A percentile compares a stretch with the other conserved stretches of the same genome.
Evolutionary conservation across 1,284 basidiomycete genomes (phyloP).

Genomic region (Pulchroboletus neoregius): DNA sequence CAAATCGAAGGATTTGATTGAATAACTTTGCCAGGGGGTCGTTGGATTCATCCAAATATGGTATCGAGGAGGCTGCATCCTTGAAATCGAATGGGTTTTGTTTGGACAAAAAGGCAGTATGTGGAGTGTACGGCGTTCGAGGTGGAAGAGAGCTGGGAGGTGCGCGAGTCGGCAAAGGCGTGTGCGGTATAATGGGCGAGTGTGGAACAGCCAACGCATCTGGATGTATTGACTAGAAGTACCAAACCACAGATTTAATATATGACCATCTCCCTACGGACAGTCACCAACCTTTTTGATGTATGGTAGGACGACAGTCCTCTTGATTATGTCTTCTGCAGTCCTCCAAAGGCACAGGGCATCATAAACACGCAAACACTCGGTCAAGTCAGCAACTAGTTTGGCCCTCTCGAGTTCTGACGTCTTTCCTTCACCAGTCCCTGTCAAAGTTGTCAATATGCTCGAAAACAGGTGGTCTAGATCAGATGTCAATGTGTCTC

Average conservation of each 20-base stretch:
- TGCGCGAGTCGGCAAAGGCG: conserved; percentile 37
- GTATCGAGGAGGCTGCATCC: conserved; percentile 33
- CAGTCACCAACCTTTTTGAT: conserved; percentile 61
- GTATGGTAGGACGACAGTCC: conserved; percentile 67
- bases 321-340: conserved; percentile 79
- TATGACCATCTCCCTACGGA: neutral
- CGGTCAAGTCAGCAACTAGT: conserved; percentile 58
- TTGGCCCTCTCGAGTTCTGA: conserved; percentile 65
- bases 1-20: conserved; percentile 79
- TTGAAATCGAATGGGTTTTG: conserved; percentile 41
- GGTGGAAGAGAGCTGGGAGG: conserved; percentile 48
- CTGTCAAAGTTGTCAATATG: conserved; percentile 47
- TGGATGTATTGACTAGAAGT: conserved; percentile 62
- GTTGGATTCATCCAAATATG: conserved; percentile 59
- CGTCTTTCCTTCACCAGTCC: conserved; percentile 42
- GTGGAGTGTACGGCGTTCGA: conserved; percentile 64
- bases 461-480: conserved; percentile 74
- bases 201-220: conserved; percentile 64
- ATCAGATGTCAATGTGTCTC: conserved; percentile 77
- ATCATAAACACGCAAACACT: conserved; percentile 84
- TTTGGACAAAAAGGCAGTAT: conserved; percentile 58
- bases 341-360: conserved; percentile 75
- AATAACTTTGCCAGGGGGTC: conserved; percentile 71
- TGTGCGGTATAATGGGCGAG: conserved; percentile 72
- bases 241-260: conserved; percentile 3